Conservation (phyloP, 2,329 filamentous ascomycete genomes). For the Neonectria sp. region DNA sequence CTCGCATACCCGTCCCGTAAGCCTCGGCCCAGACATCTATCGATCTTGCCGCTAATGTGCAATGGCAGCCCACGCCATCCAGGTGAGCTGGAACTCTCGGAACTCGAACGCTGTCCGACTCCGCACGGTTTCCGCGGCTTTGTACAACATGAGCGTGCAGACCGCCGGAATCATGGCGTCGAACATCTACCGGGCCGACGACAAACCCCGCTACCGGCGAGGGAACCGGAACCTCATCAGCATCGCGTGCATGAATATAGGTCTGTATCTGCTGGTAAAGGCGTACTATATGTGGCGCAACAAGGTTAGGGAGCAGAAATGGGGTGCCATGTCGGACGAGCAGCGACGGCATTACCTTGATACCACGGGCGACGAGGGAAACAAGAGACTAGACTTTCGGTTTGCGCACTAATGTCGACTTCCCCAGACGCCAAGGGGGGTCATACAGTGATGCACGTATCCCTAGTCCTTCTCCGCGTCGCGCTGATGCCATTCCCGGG, state of each 20-base stretch:
- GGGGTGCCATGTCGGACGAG: slow-evolving; percentile 30
- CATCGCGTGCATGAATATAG: slow-evolving; percentile 44
- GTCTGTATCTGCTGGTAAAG: slow-evolving; percentile 58
- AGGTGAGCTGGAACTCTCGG: slow-evolving; percentile 64
- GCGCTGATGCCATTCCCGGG: slow-evolving; percentile 15
- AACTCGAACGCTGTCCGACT: slow-evolving; percentile 75
- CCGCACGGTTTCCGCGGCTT: slow-evolving; percentile 72
- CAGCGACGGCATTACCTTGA: slow-evolving; percentile 14
- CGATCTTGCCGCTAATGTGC: slow-evolving; percentile 9
- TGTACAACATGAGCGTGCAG: slow-evolving; percentile 62
- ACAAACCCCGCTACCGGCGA: slow-evolving; percentile 58
- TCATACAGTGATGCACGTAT: slow-evolving; percentile 16
- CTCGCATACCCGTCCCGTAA: slow-evolving; percentile 52
- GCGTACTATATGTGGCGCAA: slow-evolving; percentile 59
- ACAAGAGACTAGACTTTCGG: slow-evolving; percentile 33
- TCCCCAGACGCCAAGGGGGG: slow-evolving; percentile 18
- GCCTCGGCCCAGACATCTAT: slow-evolving; percentile 5
- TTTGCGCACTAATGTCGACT: slow-evolving; percentile 27
- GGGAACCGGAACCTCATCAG: slow-evolving; percentile 58
- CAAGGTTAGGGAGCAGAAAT: slow-evolving; percentile 24
- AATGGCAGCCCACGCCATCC: slow-evolving; percentile 59
- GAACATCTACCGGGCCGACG: slow-evolving; percentile 64
- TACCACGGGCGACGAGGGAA: slow-evolving; percentile 33
- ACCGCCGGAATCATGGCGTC: slow-evolving; percentile 60
- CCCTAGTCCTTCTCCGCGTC: neutral